Evolutionary conservation across 495 filamentous ascomycete species (phyloP), one percentile per base, ranked within the genome.

Genomic region (Pyrenopolyporus hunteri): DNA sequence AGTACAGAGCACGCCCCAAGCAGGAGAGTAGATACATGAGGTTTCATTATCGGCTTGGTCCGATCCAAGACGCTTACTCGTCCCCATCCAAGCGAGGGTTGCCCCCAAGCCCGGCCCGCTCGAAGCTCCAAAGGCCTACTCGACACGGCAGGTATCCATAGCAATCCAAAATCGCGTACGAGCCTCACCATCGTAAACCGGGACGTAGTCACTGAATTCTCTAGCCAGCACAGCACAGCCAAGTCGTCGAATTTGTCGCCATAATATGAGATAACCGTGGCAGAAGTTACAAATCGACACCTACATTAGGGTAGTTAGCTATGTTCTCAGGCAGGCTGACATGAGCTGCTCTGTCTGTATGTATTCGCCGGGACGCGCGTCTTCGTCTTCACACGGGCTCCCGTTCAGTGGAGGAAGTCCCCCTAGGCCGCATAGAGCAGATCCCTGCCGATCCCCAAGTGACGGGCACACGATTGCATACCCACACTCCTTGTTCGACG

Each of bases 381-480:
- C 64, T 57, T 53, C 51, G 23, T 50, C 26, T 54, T 63, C 57
- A 56, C 45, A 56, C 33, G 52, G 57, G 28, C 63, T 48, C 48
- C 26, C 52, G 25, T 57, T 39, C 53, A 53, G 63, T 64, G 62
- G 63, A 61, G 39, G 44, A 40, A 19, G 17, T 48, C 11, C 22
- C 53, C 53, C 39, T 45, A 46, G 47, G 23, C 51, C 58, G 37
- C n/a, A 31, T 22, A 45, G 11, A 45, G 42, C 8, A 37, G 31
- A 66, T 57, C 57, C 64, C 53, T 63, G 53, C 51, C 48, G 17
- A 63, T 67, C 57, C 59, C 46, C 45, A 51, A 63, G 63, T 67
- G 64, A 67, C 64, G 64, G n/a, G 64, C 64, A 67, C 63, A 22
- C 40, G 64, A 67, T 67, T 54, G 53, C 32, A 31, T 14, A 51